Percentiles rank a stretch among this genome's conserved stretches.
Conservation (phyloP, 139 green algal genomes). For the Diplosphaera chodatii region DNA sequence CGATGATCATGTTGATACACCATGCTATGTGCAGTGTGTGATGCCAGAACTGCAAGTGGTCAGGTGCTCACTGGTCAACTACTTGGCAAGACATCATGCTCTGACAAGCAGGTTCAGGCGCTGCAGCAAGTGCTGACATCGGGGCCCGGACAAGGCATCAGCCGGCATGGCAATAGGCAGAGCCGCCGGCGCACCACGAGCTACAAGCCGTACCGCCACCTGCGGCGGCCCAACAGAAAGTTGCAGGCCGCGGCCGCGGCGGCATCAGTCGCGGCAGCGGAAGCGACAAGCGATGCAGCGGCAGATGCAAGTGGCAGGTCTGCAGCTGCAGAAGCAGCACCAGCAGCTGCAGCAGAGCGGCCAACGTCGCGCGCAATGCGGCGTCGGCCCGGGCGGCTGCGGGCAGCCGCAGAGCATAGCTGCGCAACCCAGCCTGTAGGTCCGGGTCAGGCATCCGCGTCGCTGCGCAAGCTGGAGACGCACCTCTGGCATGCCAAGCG, state of each 20-base stretch:
- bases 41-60: too few species aligned
- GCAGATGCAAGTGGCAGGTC: background rate
- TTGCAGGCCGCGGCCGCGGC: too few species aligned
- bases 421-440: slow-evolving; percentile 18
- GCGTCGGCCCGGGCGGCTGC: slow-evolving; percentile 34
- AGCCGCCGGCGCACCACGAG: slow-evolving; percentile 24
- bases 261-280: background rate
- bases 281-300: background rate
- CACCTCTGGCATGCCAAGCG: slow-evolving; percentile 67
- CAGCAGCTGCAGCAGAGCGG: background rate
- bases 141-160: too few species aligned
- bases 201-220: slow-evolving; percentile 32
- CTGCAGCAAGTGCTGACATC: background rate
- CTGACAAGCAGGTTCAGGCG: background rate
- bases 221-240: slow-evolving; percentile 28
- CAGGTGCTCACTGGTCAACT: too few species aligned
- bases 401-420: slow-evolving; percentile 8
- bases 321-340: too few species aligned
- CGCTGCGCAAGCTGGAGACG: slow-evolving; percentile 39
- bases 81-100: too few species aligned
- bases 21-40: too few species aligned
- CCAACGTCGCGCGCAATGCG: slow-evolving; percentile 49
- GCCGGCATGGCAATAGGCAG: background rate
- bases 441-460: background rate
- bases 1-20: too few species aligned